Conservation (phyloP, 2,329 filamentous ascomycete species). For the Fusarium ambrosium region DNA sequence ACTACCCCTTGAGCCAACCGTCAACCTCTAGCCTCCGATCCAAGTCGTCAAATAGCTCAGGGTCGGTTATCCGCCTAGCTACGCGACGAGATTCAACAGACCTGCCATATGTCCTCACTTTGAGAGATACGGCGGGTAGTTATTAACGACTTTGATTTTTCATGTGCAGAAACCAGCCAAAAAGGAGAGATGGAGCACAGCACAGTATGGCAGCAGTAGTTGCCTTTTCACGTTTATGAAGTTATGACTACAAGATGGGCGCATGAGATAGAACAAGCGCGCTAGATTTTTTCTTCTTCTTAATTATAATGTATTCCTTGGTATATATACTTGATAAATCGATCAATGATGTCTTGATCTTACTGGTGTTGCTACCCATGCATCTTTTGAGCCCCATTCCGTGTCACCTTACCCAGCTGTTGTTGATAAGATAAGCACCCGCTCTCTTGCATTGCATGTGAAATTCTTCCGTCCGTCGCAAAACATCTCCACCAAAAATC, state of each 20-base stretch:
- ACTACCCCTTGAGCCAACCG: constrained; percentile 55
- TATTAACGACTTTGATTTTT: constrained; percentile 26
- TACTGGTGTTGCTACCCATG: not conserved
- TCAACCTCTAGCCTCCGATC: constrained; percentile 58
- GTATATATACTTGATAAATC: constrained; percentile 18
- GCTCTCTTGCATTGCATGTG: constrained; percentile 42
- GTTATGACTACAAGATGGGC: constrained; percentile 18
- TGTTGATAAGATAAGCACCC: constrained; percentile 42
- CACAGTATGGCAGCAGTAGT: constrained; percentile 7
- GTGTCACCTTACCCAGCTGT: not conserved
- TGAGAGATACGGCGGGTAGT: constrained; percentile 50
- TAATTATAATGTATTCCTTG: constrained; percentile 41
- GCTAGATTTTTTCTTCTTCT: constrained; percentile 23
- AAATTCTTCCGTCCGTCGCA: constrained; percentile 38
- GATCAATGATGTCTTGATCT: not conserved
- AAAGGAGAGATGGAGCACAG: constrained; percentile 5
- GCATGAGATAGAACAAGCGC: constrained; percentile 17
- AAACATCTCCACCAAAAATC: constrained; percentile 29
- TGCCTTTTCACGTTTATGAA: constrained; percentile 41
- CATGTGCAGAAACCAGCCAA: not conserved
- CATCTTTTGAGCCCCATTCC: not conserved
- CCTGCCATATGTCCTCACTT: constrained; percentile 55
- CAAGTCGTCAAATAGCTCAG: constrained; percentile 53
- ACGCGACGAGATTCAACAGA: constrained; percentile 51
- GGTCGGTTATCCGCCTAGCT: constrained; percentile 64